Percentiles rank a stretch among this genome's conserved stretches.
These are phyloP conservation scores for Arabidopsis arenosa DNA, from an alignment of 345 rosid genomes.

Conservation along the genomic window DNA sequence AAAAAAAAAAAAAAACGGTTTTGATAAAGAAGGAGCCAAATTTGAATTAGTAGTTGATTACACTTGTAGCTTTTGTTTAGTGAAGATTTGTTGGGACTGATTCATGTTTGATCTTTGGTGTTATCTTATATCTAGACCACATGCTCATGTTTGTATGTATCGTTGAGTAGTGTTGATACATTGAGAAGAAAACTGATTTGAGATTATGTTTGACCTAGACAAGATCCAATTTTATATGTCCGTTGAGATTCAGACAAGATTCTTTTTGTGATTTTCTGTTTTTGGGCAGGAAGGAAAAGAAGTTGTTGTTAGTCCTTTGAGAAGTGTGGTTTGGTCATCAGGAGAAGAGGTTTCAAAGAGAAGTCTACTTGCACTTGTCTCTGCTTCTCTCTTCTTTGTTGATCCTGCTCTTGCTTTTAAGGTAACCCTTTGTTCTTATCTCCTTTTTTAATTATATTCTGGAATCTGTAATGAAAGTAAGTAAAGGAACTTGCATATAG, in stretches of 20 bases:
- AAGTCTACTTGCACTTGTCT: constrained; percentile 63
- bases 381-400: constrained; percentile 68
- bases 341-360: constrained; percentile 54
- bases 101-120: no score
- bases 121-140: no score
- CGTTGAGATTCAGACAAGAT: background rate
- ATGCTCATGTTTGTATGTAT: no score
- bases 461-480: background rate
- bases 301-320: constrained; percentile 14
- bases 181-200: no score
- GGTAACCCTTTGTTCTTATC: constrained; percentile 45
- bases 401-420: constrained; percentile 89
- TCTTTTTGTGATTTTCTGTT: background rate
- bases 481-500: background rate
- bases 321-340: constrained; percentile 42
- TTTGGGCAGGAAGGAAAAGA: constrained; percentile 35
- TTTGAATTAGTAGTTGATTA: no score
- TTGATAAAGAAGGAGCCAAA: background rate
- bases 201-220: no score
- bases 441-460: constrained; percentile 14
- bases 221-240: no score
- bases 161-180: no score
- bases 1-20: background rate
- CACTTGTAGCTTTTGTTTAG: no score
- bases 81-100: no score